A percentile compares a stretch with the other conserved stretches of the same genome.
Evolutionary conservation across 108 stramenopile genomes (phyloP).

Genomic region (Asterionellopsis glacialis): DNA sequence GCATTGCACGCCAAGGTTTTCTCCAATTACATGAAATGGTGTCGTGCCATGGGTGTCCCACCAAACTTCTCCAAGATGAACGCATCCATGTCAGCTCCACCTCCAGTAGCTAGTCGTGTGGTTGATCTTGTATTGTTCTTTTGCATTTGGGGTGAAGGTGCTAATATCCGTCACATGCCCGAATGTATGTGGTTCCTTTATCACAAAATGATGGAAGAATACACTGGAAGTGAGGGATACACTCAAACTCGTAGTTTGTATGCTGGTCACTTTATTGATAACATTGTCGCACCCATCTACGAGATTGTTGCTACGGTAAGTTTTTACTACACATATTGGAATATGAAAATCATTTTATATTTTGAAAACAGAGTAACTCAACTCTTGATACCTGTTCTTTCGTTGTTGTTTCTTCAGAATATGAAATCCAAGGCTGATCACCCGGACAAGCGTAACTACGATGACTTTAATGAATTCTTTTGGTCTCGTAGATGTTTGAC

Average conservation of each 20-base stretch:
- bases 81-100: constrained; percentile 80
- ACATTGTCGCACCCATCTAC: constrained; percentile 90
- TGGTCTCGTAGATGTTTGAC: constrained; percentile 92
- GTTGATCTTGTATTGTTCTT: constrained; percentile 94
- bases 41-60: constrained; percentile 79
- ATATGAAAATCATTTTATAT: neutral
- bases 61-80: constrained; percentile 87
- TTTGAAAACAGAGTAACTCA: neutral
- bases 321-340: neutral
- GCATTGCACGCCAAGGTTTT: constrained; percentile 93
- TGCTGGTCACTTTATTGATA: constrained; percentile 93
- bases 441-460: constrained; percentile 89
- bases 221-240: constrained; percentile 55
- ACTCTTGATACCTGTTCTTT: neutral
- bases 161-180: constrained; percentile 96
- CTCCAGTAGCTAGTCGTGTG: constrained; percentile 75
- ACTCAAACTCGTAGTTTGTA: constrained; percentile 83
- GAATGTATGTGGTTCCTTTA: constrained; percentile 97
- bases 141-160: constrained; percentile 97
- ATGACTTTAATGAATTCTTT: constrained; percentile 99
- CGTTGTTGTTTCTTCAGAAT: constrained; percentile 30
- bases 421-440: constrained; percentile 85
- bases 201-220: constrained; percentile 97
- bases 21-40: constrained; percentile 98
- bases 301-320: constrained; percentile 74